Conservation (phyloP, 352 stramenopile species). For the Globisporangium parvum region DNA sequence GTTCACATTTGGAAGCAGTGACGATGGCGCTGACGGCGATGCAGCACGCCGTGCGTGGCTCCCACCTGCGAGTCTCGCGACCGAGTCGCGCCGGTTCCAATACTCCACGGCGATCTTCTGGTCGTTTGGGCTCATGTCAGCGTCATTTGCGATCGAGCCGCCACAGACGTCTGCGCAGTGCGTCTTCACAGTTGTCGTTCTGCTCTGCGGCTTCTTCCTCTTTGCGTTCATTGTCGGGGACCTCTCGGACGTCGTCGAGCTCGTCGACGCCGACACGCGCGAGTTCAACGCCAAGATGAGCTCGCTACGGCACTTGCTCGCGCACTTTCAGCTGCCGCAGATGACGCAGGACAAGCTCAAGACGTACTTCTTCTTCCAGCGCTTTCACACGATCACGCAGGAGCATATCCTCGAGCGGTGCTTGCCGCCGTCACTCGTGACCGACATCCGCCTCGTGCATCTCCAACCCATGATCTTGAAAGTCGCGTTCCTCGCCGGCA, state of each 20-base stretch:
- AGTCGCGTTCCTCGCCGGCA: constrained; percentile 35
- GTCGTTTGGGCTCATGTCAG: constrained; percentile 35
- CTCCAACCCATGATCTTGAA: constrained; percentile 48
- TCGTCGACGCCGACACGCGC: constrained; percentile 36
- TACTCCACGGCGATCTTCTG: constrained; percentile 32
- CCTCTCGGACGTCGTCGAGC: constrained; percentile 34
- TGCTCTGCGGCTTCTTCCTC: constrained; percentile 34
- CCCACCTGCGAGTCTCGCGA: constrained; percentile 11
- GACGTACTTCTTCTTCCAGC: constrained; percentile 42
- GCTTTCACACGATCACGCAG: constrained; percentile 48
- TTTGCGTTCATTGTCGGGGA: constrained; percentile 38
- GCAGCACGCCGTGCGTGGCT: constrained; percentile 25
- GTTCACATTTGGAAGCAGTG: constrained; percentile 31
- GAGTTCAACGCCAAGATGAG: constrained; percentile 38
- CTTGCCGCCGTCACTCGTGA: constrained; percentile 37
- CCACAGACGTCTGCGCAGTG: constrained; percentile 23
- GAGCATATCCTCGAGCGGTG: constrained; percentile 35
- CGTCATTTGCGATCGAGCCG: constrained; percentile 24
- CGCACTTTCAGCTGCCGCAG: constrained; percentile 30
- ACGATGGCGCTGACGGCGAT: constrained; percentile 8
- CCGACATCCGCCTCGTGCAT: constrained; percentile 41
- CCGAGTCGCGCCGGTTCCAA: constrained; percentile 16
- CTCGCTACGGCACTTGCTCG: constrained; percentile 27
- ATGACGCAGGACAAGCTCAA: constrained; percentile 29
- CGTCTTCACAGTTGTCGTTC: constrained; percentile 28